A percentile compares a stretch with the other conserved stretches of the same genome.
Conservation (phyloP, 139 green algal genomes). For the Nannochloris sp. region DNA sequence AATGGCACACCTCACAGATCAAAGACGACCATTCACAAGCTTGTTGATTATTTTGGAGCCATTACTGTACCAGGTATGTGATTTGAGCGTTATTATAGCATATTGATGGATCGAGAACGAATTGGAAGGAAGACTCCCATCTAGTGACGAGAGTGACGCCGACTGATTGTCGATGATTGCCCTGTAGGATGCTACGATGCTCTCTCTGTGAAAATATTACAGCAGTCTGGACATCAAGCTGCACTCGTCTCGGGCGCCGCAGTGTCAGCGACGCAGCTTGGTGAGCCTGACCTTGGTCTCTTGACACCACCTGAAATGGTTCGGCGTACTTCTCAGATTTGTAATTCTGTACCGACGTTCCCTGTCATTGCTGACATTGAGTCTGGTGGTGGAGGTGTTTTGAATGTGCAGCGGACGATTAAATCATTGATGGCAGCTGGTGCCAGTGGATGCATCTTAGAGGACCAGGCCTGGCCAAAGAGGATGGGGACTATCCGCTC, state of each 20-base stretch:
- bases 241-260: conserved; percentile 36
- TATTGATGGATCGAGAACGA: background rate
- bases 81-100: background rate
- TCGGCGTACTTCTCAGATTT: conserved; percentile 48
- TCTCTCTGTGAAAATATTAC: conserved; percentile 43
- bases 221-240: conserved; percentile 42
- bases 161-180: no score
- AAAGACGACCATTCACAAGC: conserved; percentile 45
- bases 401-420: conserved; percentile 81
- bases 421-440: conserved; percentile 63
- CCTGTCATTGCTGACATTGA: conserved; percentile 69
- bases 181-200: conserved; percentile 58
- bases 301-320: conserved; percentile 68
- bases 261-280: conserved; percentile 57
- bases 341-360: conserved; percentile 34
- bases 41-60: conserved; percentile 49
- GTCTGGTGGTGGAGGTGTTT: conserved; percentile 66
- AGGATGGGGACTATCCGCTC: conserved; percentile 48
- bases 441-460: conserved; percentile 61
- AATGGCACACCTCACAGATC: background rate
- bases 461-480: conserved; percentile 73
- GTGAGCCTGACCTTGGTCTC: conserved; percentile 66
- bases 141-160: background rate
- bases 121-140: background rate
- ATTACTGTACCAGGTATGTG: conserved; percentile 50